These are phyloP conservation scores for Skeletonema potamos DNA, from an alignment of 108 stramenopile genomes.

Conservation along the genomic window DNA sequence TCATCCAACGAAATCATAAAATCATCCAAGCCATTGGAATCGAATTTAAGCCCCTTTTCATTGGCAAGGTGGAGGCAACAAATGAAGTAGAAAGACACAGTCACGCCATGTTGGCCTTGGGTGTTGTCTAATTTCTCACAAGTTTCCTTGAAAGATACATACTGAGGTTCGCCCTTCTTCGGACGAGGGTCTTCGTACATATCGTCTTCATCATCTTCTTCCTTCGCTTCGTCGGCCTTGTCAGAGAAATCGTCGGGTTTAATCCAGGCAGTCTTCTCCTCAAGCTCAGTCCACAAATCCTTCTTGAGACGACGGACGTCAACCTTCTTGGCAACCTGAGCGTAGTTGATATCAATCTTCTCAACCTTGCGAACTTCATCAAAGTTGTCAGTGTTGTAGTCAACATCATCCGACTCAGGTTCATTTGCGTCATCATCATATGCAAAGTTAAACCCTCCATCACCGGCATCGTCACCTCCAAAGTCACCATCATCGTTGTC, in stretches of 20 bases:
- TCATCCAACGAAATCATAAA: slow-evolving; percentile 71
- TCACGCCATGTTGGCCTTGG: slow-evolving; percentile 86
- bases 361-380: slow-evolving; percentile 79
- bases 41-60: slow-evolving; percentile 91
- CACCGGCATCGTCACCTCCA: slow-evolving; percentile 15
- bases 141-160: slow-evolving; percentile 76
- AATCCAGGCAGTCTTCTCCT: slow-evolving; percentile 32
- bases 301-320: slow-evolving; percentile 87
- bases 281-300: slow-evolving; percentile 86
- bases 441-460: slow-evolving; percentile 51
- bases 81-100: slow-evolving; percentile 97
- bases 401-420: slow-evolving; percentile 27
- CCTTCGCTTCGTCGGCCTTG: slow-evolving; percentile 5
- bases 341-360: slow-evolving; percentile 82
- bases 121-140: slow-evolving; percentile 68
- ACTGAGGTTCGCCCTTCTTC: background rate
- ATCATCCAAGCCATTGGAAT: slow-evolving; percentile 73
- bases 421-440: slow-evolving; percentile 47
- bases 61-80: slow-evolving; percentile 96
- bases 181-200: slow-evolving; percentile 14
- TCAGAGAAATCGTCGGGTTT: slow-evolving; percentile 16
- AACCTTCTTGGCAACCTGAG: slow-evolving; percentile 88
- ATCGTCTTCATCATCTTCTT: slow-evolving; percentile 21
- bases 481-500: slow-evolving; percentile 50
- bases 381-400: slow-evolving; percentile 57